Conservation (phyloP, 106 monocot species). For the Phalaenopsis aphrodite region DNA sequence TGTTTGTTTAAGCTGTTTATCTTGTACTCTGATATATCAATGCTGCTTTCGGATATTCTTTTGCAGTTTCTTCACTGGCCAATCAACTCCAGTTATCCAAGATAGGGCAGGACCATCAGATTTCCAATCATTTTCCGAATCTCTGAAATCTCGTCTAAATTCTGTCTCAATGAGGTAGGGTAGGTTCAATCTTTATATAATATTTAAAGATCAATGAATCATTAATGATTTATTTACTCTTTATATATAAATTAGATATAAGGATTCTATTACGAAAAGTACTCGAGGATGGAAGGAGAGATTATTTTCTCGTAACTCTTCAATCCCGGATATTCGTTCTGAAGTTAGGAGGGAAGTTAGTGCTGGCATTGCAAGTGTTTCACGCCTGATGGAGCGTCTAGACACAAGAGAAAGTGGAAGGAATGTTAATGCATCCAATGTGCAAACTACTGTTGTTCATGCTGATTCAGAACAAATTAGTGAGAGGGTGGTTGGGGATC, state of each 20-base stretch:
- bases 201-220: neutral
- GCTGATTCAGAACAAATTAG: constrained; percentile 9
- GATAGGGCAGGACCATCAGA: constrained; percentile 73
- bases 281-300: constrained; percentile 76
- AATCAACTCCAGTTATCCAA: constrained; percentile 41
- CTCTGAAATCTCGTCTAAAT: constrained; percentile 60
- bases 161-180: constrained; percentile 54
- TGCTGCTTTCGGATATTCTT: neutral
- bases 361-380: constrained; percentile 62
- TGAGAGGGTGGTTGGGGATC: constrained; percentile 17
- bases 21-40: neutral
- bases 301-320: constrained; percentile 46
- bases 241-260: constrained; percentile 32
- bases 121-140: constrained; percentile 64
- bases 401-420: constrained; percentile 44
- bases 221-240: neutral
- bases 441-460: constrained; percentile 4
- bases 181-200: neutral
- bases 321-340: constrained; percentile 61
- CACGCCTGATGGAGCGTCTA: constrained; percentile 63
- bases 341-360: constrained; percentile 68
- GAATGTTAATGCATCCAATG: constrained; percentile 7
- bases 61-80: constrained; percentile 36
- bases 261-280: constrained; percentile 64
- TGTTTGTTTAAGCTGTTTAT: neutral